Percentiles rank a stretch among this genome's conserved stretches.
These are phyloP conservation scores for Melastoma malabathricum DNA, from an alignment of 345 rosid genomes.

Conservation along the genomic window DNA sequence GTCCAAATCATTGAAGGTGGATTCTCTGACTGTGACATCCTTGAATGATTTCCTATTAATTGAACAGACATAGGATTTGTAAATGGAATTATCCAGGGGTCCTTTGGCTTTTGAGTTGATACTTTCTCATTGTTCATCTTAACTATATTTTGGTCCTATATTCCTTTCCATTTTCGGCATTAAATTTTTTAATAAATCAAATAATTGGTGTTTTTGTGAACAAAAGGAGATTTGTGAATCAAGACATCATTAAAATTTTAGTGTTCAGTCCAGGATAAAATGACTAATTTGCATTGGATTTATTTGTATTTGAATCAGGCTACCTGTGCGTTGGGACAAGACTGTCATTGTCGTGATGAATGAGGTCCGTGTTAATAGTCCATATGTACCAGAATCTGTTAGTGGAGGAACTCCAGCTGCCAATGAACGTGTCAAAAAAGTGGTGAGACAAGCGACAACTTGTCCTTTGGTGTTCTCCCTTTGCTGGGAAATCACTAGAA, in stretches of 20 bases:
- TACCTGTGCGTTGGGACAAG: slow-evolving; percentile 97
- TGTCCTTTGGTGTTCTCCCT: neutral
- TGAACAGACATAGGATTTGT: no score
- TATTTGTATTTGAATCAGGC: slow-evolving; percentile 34
- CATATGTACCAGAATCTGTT: slow-evolving; percentile 78
- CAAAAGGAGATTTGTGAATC: no score
- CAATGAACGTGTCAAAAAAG: slow-evolving; percentile 94
- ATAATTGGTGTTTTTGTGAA: no score
- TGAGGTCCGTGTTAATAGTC: slow-evolving; percentile 85
- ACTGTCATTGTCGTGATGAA: slow-evolving; percentile 78
- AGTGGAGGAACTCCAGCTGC: slow-evolving; percentile 89
- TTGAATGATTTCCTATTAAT: no score
- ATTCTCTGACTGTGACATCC: no score
- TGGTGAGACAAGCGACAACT: slow-evolving; percentile 38
- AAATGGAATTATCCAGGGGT: no score
- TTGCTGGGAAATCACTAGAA: neutral
- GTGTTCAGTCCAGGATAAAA: neutral
- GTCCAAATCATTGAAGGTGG: no score
- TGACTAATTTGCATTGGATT: neutral
- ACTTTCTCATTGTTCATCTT: no score
- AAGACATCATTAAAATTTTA: neutral
- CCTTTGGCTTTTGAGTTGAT: no score
- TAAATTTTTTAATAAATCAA: no score
- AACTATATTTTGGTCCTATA: no score
- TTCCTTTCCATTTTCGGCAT: no score